Evolutionary conservation across 768 basidiomycete species (phyloP).

Genomic region (Stropharia rugosoannulata): DNA sequence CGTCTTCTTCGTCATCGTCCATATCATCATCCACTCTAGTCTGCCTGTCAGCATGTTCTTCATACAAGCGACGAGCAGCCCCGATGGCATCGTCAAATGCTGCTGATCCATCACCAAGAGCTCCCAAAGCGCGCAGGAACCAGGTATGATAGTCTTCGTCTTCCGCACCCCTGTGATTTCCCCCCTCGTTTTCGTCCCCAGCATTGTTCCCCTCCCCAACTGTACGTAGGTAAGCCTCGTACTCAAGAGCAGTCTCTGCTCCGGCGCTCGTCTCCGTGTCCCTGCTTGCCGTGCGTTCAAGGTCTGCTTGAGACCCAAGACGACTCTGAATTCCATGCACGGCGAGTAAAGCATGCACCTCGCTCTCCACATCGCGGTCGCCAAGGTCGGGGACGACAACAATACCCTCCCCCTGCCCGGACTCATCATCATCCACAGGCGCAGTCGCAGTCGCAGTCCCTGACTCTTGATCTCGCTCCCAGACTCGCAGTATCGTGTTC

Average conservation of each 20-base stretch:
- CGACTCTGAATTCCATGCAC: constrained; percentile 45
- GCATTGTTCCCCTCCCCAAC: constrained; percentile 13
- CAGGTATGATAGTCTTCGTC: constrained; percentile 16
- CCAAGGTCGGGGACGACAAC: constrained; percentile 58
- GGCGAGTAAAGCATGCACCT: constrained; percentile 54
- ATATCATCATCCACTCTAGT: neutral
- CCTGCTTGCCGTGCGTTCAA: neutral
- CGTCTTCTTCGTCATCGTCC: neutral
- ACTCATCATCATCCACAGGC: constrained; percentile 3
- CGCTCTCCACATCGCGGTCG: constrained; percentile 52
- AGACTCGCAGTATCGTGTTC: no score
- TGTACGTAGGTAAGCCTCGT: constrained; percentile 8
- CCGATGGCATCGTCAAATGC: neutral
- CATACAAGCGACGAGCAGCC: neutral
- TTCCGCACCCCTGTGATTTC: constrained; percentile 14
- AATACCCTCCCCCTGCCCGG: constrained; percentile 48
- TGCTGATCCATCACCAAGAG: constrained; percentile 15
- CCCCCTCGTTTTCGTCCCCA: constrained; percentile 10
- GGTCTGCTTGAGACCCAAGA: constrained; percentile 2
- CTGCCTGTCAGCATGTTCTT: neutral
- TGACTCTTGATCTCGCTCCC: neutral
- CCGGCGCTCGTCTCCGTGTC: neutral
- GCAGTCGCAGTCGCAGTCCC: neutral
- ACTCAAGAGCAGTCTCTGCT: constrained; percentile 13
- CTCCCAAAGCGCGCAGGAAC: constrained; percentile 3